phyloP scores from a whole-genome alignment of 148 eudicot species.

The Euryodendron excelsum region DNA sequence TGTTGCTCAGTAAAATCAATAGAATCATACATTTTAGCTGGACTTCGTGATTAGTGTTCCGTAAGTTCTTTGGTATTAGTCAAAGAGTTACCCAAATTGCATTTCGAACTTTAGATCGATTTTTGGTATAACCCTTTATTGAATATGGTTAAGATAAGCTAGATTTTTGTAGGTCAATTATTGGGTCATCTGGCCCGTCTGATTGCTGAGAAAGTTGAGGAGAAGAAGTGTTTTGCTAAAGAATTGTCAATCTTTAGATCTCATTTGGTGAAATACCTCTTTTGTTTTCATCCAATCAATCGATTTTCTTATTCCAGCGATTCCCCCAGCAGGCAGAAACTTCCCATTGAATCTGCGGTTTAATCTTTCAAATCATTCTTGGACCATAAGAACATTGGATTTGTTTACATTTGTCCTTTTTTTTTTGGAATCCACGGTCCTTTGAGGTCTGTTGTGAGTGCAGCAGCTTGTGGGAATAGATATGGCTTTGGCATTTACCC shows the following conservation, averaged over 20 bases:
- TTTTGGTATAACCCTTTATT: not conserved
- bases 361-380: not conserved
- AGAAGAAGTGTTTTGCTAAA: not conserved
- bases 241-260: not conserved
- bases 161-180: not conserved
- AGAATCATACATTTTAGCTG: not conserved
- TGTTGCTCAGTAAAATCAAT: not conserved
- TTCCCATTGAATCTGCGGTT: not conserved
- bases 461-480: not conserved
- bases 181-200: not conserved
- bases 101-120: constrained; percentile 7
- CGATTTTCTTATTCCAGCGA: not conserved
- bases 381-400: constrained; percentile 1
- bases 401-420: not conserved
- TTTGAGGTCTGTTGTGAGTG: not conserved
- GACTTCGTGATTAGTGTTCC: not conserved
- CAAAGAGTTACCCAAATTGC: not conserved
- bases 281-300: not conserved
- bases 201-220: constrained; percentile 1
- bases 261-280: not conserved
- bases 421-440: not conserved
- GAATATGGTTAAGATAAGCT: not conserved
- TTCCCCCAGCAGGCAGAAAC: not conserved
- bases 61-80: not conserved
- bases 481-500: constrained; percentile 36